Evolutionary conservation across 2,329 filamentous ascomycete genomes (phyloP).

Genomic region (Zopfia rhizophila): DNA sequence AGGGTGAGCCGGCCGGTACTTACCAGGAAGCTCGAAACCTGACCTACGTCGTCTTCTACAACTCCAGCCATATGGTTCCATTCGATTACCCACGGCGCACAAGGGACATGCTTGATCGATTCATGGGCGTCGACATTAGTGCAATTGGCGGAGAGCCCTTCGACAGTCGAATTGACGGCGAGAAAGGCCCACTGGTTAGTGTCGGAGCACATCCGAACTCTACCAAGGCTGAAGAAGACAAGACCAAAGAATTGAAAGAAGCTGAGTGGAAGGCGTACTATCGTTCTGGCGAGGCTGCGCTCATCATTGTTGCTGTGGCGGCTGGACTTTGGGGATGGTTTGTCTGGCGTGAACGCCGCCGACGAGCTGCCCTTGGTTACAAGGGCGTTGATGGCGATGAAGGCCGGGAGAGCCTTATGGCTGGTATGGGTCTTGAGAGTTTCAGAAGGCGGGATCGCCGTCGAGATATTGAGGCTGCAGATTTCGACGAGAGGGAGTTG

Average conservation of each 20-base stretch:
- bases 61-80: slow-evolving; percentile 97
- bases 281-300: slow-evolving; percentile 84
- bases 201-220: slow-evolving; percentile 79
- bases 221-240: slow-evolving; percentile 72
- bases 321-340: slow-evolving; percentile 79
- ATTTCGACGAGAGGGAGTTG: slow-evolving; percentile 70
- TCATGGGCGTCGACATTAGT: slow-evolving; percentile 91
- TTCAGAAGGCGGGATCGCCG: slow-evolving; percentile 57
- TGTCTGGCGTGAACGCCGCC: slow-evolving; percentile 66
- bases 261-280: slow-evolving; percentile 91
- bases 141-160: slow-evolving; percentile 83
- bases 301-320: slow-evolving; percentile 81
- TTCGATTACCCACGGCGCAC: slow-evolving; percentile 89
- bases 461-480: slow-evolving; percentile 68
- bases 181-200: slow-evolving; percentile 80
- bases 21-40: slow-evolving; percentile 96
- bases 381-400: slow-evolving; percentile 56
- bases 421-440: slow-evolving; percentile 59
- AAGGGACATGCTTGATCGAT: slow-evolving; percentile 96
- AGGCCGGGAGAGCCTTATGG: slow-evolving; percentile 55
- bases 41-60: slow-evolving; percentile 95
- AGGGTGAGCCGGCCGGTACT: slow-evolving; percentile 85
- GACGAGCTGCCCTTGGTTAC: slow-evolving; percentile 55
- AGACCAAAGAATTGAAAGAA: slow-evolving; percentile 78
- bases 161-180: slow-evolving; percentile 85